Percentiles rank a stretch among this genome's conserved stretches.
phyloP scores from a whole-genome alignment of 139 green algal genomes.

The Pleodorina starrii region DNA sequence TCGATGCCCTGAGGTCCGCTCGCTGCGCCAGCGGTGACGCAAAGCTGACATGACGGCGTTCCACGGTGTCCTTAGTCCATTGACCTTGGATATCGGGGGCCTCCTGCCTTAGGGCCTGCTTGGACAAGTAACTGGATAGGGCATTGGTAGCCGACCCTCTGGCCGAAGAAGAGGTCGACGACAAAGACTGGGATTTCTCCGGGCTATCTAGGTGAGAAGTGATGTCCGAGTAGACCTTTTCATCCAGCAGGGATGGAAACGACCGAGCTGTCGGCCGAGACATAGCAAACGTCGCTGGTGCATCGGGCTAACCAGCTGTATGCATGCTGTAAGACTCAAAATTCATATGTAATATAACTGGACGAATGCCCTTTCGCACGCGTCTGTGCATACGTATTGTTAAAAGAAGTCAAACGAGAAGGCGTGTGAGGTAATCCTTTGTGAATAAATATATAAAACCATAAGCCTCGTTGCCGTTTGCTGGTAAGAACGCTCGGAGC shows the following conservation, averaged over 20 bases:
- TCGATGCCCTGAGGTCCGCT: not conserved
- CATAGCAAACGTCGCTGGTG: not conserved
- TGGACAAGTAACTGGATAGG: not conserved
- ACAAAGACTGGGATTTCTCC: not conserved
- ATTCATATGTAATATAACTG: too few species aligned
- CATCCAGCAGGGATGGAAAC: conserved; percentile 24
- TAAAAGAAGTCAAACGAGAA: too few species aligned
- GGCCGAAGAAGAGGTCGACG: not conserved
- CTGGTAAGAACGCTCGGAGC: too few species aligned
- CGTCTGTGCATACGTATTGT: too few species aligned
- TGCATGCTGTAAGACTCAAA: too few species aligned
- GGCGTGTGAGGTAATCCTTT: too few species aligned
- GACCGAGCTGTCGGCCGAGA: not conserved
- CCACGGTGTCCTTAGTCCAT: not conserved
- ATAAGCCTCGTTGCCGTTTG: too few species aligned
- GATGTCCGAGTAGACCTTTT: conserved; percentile 21
- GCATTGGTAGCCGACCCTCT: conserved; percentile 22
- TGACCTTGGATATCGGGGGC: not conserved
- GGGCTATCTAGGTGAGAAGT: not conserved
- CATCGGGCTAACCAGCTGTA: too few species aligned
- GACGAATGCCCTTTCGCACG: too few species aligned
- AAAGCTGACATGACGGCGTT: conserved; percentile 20
- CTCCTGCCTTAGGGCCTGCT: not conserved
- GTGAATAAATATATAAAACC: too few species aligned
- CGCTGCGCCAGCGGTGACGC: not conserved